Evolutionary conservation across 129 eudicot genomes (phyloP).

Genomic region (Chrysanthemum seticuspe): DNA sequence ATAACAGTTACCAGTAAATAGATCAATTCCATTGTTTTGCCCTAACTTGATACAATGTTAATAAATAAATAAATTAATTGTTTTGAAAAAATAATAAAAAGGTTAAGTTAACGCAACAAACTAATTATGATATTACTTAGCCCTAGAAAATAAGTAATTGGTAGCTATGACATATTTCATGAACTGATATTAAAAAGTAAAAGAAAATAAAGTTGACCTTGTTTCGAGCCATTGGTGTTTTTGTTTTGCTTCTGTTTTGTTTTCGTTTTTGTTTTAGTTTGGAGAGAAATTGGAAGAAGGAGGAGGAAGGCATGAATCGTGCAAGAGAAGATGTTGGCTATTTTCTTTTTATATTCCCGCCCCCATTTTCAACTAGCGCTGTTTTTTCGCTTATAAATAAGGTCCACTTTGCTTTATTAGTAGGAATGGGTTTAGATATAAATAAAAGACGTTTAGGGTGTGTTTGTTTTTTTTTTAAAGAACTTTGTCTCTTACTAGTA

Average conservation of each 20-base stretch:
- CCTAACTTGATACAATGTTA: conserved; percentile 3
- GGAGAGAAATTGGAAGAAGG: conserved; percentile 21
- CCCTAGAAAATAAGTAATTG: conserved; percentile 14
- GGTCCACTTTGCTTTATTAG: too few species aligned
- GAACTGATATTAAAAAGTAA: not conserved
- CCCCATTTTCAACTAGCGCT: conserved; percentile 31
- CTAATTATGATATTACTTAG: not conserved
- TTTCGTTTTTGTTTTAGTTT: conserved; percentile 9
- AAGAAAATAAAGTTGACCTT: conserved; percentile 22
- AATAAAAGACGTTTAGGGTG: too few species aligned
- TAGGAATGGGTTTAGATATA: too few species aligned
- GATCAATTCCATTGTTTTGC: conserved; percentile 3
- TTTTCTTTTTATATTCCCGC: conserved; percentile 31
- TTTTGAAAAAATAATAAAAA: too few species aligned
- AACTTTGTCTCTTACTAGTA: too few species aligned
- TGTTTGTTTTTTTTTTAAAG: too few species aligned
- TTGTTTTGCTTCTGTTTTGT: not conserved
- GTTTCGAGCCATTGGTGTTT: conserved; percentile 41
- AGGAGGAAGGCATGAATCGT: conserved; percentile 22
- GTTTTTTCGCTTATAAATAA: too few species aligned
- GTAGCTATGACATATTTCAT: not conserved
- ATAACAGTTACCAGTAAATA: too few species aligned
- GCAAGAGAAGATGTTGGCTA: conserved; percentile 5
- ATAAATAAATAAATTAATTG: too few species aligned
- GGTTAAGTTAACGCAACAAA: not conserved